Evolutionary conservation across 2,329 filamentous ascomycete species (phyloP).

Genomic region (Leptographium wingfieldii): DNA sequence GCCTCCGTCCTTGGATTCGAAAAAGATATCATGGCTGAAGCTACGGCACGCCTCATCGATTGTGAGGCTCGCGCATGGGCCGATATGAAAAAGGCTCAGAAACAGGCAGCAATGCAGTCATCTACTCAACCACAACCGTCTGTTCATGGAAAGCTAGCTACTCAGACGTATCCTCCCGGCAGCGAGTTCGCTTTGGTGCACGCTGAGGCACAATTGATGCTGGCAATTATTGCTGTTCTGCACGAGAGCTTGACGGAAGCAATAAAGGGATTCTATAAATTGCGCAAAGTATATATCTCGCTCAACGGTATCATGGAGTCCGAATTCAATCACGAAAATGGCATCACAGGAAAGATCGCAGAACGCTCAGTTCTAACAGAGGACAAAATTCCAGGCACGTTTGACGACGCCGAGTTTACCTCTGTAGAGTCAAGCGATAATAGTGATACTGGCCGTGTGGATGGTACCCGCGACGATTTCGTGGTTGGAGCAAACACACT

Average conservation of each 20-base stretch:
- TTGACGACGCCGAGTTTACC: slow-evolving; percentile 23
- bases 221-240: slow-evolving; percentile 74
- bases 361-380: slow-evolving; percentile 3
- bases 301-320: slow-evolving; percentile 67
- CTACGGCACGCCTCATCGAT: slow-evolving; percentile 55
- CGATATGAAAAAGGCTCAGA: slow-evolving; percentile 64
- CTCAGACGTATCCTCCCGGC: slow-evolving; percentile 61
- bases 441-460: slow-evolving; percentile 5
- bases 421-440: slow-evolving; percentile 16
- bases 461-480: slow-evolving; percentile 19
- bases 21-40: slow-evolving; percentile 79
- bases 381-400: slow-evolving; percentile 25
- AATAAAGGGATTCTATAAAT: slow-evolving; percentile 82
- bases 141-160: slow-evolving; percentile 16
- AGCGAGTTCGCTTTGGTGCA: slow-evolving; percentile 78
- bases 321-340: slow-evolving; percentile 29
- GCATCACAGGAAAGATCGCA: neutral
- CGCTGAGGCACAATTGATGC: slow-evolving; percentile 79
- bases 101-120: slow-evolving; percentile 25
- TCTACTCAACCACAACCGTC: neutral
- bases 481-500: neutral
- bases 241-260: slow-evolving; percentile 89
- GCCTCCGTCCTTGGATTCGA: slow-evolving; percentile 81
- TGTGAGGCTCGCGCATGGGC: slow-evolving; percentile 66
- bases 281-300: slow-evolving; percentile 77